Percentiles rank a stretch among this genome's conserved stretches.
phyloP scores from a whole-genome alignment of 768 basidiomycete species.

The Collybia sp. region DNA sequence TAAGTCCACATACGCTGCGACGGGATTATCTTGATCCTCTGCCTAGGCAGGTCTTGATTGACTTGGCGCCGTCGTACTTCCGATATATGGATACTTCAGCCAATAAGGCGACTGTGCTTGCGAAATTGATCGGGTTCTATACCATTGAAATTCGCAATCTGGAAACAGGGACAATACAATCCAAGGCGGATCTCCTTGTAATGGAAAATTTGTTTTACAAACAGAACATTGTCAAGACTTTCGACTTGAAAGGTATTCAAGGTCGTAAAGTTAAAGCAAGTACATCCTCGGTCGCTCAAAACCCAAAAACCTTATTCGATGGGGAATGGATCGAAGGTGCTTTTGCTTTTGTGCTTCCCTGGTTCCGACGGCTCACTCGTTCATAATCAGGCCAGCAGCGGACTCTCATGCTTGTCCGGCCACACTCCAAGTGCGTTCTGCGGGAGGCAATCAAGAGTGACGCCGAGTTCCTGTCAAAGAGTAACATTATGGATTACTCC shows the following conservation, averaged over 20 bases:
- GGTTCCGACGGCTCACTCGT: not conserved
- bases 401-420: constrained; percentile 58
- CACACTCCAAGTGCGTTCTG: constrained; percentile 70
- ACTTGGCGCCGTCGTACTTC: constrained; percentile 76
- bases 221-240: constrained; percentile 62
- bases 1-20: constrained; percentile 29
- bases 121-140: constrained; percentile 81
- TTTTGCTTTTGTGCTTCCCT: not conserved
- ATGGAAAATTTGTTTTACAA: constrained; percentile 85
- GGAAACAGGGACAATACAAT: constrained; percentile 58
- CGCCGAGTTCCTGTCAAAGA: constrained; percentile 67
- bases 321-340: constrained; percentile 82
- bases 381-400: constrained; percentile 52
- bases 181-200: constrained; percentile 71
- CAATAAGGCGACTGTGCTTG: constrained; percentile 61
- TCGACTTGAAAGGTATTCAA: constrained; percentile 82
- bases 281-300: constrained; percentile 23
- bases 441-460: constrained; percentile 65
- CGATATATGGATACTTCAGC: constrained; percentile 70
- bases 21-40: constrained; percentile 2
- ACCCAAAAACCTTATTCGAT: constrained; percentile 65
- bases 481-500: constrained; percentile 87
- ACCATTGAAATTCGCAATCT: constrained; percentile 73
- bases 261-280: constrained; percentile 63
- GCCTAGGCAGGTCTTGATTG: constrained; percentile 69